Percentiles rank a stretch among this genome's conserved stretches.
Evolutionary conservation across 495 filamentous ascomycete species (phyloP).

Genomic region (Penicillium lividum): DNA sequence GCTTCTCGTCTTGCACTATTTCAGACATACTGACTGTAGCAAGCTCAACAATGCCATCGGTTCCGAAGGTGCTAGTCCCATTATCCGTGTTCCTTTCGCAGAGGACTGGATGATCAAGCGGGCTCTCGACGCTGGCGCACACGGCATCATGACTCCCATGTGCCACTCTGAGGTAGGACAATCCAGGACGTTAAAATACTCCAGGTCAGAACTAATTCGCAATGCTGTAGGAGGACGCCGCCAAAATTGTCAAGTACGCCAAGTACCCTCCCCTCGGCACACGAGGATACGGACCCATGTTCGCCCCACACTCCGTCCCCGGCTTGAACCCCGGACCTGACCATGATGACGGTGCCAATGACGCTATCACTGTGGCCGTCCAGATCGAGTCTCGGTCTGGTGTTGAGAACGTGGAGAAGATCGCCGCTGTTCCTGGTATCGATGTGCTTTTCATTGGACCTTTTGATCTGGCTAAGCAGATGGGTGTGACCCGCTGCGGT

Average conservation of each 20-base stretch:
- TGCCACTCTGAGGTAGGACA: slow-evolving; percentile 33
- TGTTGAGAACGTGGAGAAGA: slow-evolving; percentile 51
- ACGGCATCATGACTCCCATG: slow-evolving; percentile 56
- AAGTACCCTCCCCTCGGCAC: slow-evolving; percentile 68
- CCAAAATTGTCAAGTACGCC: slow-evolving; percentile 56
- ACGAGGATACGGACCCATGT: slow-evolving; percentile 68
- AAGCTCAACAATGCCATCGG: slow-evolving; percentile 55
- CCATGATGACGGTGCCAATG: slow-evolving; percentile 39
- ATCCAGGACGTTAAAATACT: neutral
- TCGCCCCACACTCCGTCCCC: slow-evolving; percentile 46
- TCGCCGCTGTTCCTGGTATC: slow-evolving; percentile 46
- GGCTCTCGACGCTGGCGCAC: slow-evolving; percentile 69
- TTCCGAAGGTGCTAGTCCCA: slow-evolving; percentile 62
- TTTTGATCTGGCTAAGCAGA: slow-evolving; percentile 49
- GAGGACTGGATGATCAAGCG: slow-evolving; percentile 76
- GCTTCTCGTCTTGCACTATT: neutral
- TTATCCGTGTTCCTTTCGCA: slow-evolving; percentile 66
- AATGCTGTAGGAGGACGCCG: slow-evolving; percentile 50
- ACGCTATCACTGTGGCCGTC: slow-evolving; percentile 38
- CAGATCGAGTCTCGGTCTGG: slow-evolving; percentile 52
- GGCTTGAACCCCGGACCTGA: slow-evolving; percentile 35
- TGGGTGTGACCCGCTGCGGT: slow-evolving; percentile 38
- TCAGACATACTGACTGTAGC: neutral
- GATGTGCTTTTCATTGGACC: slow-evolving; percentile 58
- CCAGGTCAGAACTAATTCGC: neutral